Conservation (phyloP, 768 basidiomycete genomes). For the Tubosaeta sp. region DNA sequence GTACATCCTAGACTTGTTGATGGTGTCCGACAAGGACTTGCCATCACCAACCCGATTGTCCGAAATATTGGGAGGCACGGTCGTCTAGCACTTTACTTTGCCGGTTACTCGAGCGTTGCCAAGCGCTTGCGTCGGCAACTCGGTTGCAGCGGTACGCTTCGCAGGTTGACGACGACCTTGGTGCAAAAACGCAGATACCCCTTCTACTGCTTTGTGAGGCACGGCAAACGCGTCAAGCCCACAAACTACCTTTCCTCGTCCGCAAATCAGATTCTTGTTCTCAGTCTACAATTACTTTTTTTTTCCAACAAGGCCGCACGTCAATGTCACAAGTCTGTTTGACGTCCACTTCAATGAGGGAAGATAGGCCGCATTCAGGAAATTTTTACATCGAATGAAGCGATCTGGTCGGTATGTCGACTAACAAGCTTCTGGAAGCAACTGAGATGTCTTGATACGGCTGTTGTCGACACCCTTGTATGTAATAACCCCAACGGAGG, state of each 20-base stretch:
- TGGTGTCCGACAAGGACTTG: no score
- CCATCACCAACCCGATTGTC: no score
- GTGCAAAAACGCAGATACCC: not conserved
- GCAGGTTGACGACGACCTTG: not conserved
- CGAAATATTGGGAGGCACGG: not conserved
- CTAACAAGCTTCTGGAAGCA: not conserved
- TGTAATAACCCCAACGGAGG: constrained; percentile 1
- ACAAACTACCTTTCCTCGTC: no score
- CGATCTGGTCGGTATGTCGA: constrained; percentile 6
- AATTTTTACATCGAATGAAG: constrained; percentile 1
- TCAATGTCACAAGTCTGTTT: not conserved
- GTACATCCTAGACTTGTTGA: no score
- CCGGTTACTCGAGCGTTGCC: no score
- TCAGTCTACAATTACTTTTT: no score
- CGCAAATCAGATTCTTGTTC: no score
- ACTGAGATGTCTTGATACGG: constrained; percentile 1
- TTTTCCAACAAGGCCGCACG: not conserved
- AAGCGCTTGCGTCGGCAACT: no score
- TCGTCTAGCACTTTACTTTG: no score
- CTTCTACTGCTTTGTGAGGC: no score
- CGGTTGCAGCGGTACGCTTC: not conserved
- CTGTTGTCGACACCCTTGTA: not conserved
- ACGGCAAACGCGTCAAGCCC: not conserved
- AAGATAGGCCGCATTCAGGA: constrained; percentile 3
- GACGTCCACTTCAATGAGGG: not conserved